Evolutionary conservation across 1,139 yeast species (phyloP).

Genomic region (Debaryomycetaceae sp.): DNA sequence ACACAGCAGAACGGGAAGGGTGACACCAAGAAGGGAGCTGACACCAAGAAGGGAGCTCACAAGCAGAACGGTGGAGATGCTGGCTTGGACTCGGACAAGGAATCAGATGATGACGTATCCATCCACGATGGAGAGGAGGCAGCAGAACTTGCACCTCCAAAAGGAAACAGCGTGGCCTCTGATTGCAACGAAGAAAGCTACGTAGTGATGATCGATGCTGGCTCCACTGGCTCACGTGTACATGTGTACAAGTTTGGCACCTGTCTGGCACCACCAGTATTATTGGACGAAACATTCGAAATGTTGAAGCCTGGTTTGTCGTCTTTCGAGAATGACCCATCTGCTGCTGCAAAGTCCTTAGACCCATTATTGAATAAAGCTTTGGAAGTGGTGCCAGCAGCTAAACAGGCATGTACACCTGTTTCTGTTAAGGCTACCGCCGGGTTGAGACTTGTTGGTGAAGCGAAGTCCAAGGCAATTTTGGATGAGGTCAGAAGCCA

Average conservation of each 20-base stretch:
- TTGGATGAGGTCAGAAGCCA: constrained; percentile 72
- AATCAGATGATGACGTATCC: constrained; percentile 1
- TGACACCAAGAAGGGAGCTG: constrained; percentile 4
- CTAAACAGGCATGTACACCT: constrained; percentile 77
- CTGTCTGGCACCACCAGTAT: constrained; percentile 75
- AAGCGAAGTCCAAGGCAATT: constrained; percentile 64
- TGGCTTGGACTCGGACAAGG: constrained; percentile 5
- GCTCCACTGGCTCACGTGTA: constrained; percentile 93
- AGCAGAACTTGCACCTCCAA: constrained; percentile 1
- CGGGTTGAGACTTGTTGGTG: constrained; percentile 85
- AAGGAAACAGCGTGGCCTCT: constrained; percentile 3
- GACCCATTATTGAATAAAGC: constrained; percentile 80
- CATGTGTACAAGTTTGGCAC: constrained; percentile 90
- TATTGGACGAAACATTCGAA: constrained; percentile 75
- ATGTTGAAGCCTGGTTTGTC: constrained; percentile 94
- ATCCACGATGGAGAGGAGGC: neutral
- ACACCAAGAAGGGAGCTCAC: constrained; percentile 1
- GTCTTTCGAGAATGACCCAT: constrained; percentile 73
- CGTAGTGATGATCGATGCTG: constrained; percentile 95
- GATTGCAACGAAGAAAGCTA: constrained; percentile 32
- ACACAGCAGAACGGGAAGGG: constrained; percentile 1
- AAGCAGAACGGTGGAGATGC: neutral
- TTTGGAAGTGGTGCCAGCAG: constrained; percentile 67
- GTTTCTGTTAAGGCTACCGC: constrained; percentile 98
- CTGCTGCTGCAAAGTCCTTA: constrained; percentile 82